Evolutionary conservation across 23 red algal genomes (phyloP).

Genomic region (Agarophyton chilense): DNA sequence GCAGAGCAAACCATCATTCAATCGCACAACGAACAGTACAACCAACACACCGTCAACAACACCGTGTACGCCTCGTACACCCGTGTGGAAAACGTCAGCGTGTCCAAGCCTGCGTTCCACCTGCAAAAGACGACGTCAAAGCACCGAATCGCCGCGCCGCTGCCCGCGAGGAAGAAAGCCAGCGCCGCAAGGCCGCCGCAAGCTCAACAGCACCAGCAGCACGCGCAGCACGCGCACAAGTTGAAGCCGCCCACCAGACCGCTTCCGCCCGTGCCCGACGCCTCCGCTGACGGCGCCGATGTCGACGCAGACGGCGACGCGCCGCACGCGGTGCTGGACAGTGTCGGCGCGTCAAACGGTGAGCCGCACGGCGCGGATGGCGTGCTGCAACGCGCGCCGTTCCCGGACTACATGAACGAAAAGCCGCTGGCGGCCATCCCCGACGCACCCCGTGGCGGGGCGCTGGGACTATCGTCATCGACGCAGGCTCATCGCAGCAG

Average conservation of each 20-base stretch:
- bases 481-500: conserved; percentile 64
- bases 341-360: neutral
- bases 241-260: neutral
- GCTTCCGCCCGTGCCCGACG: neutral
- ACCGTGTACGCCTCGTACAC: conserved; percentile 17
- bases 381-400: conserved; percentile 26
- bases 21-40: neutral
- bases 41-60: neutral
- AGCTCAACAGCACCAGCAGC: neutral
- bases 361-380: neutral
- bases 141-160: neutral
- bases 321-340: neutral
- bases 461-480: conserved; percentile 11
- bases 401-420: conserved; percentile 45
- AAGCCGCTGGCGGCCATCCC: conserved; percentile 39
- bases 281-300: neutral
- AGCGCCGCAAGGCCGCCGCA: neutral
- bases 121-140: neutral
- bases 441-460: conserved; percentile 27
- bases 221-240: neutral
- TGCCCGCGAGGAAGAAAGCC: neutral
- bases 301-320: neutral
- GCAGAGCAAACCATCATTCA: neutral
- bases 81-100: conserved; percentile 1
- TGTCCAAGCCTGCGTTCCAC: neutral